Base-by-base conservation (phyloP, 495 filamentous ascomycete species). In the Annulohypoxylon moriforme region DNA sequence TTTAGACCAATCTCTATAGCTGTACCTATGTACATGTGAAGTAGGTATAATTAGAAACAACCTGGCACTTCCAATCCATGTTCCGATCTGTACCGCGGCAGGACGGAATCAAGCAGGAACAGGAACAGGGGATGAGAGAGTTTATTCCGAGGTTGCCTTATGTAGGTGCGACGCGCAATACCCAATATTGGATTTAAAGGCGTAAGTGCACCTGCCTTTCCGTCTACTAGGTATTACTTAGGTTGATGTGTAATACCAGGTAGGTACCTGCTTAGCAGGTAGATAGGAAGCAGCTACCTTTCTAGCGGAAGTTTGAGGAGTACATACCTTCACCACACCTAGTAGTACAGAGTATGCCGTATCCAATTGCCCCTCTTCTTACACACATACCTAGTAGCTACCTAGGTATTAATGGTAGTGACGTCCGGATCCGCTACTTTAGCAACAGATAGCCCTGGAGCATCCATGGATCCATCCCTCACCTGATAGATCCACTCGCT, bases 21-120 rank as follows among this genome's bases (percentile, higher is more conserved):
- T 18, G 22, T 42, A 42, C 25, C 27, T 20, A 33, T 24, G 56
- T 55, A 18, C 29, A 4, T 34, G 25, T 11, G 14, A 27, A 25
- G 38, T 69, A 36, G 13, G 38, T 69, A 58, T 69, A 64, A 64
- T 64, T 69, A 64, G 60, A 69, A 69, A 59, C 50, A n/a, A n/a
- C n/a, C n/a, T n/a, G n/a, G n/a, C 14, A 34, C n/a, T n/a, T 29
- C 60, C 38, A n/a, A 55, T 34, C 16, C 40, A 52, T 31, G 20
- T 44, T 50, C 61, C 61, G 50, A 63, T 58, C 52, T 56, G 40
- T 33, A 44, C 24, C 25, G 49, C 20, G 66, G 66, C 25, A 49
- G 22, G 24, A 50, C 22, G 59, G 40, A 38, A 31, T 29, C 10
- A 44, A 38, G 27, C 40, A 46, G 50, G 66, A 47, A 42, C 27